Conservation (phyloP, 345 rosid species). For the Salix udensis region DNA sequence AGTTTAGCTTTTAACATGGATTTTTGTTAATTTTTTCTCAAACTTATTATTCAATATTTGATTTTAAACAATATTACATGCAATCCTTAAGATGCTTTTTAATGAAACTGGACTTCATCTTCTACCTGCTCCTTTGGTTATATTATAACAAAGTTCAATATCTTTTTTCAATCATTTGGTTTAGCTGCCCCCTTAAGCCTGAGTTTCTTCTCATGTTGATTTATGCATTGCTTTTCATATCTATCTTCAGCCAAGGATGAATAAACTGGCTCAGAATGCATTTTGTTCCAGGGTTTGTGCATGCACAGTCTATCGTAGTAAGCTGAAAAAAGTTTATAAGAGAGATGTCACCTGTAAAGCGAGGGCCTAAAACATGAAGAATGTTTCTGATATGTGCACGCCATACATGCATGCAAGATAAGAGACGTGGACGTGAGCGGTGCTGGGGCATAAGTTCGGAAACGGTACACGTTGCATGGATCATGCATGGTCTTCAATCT, state of each 20-base stretch:
- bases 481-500: too few species aligned
- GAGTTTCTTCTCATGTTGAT: constrained; percentile 6
- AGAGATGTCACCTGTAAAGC: constrained; percentile 7
- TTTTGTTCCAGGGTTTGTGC: constrained; percentile 94
- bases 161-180: background rate
- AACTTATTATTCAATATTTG: too few species aligned
- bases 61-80: background rate
- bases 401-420: too few species aligned
- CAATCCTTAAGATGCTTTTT: background rate
- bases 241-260: constrained; percentile 55
- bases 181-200: background rate
- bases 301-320: constrained; percentile 86
- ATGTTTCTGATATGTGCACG: background rate
- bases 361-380: background rate
- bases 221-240: constrained; percentile 8
- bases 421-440: too few species aligned
- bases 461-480: too few species aligned
- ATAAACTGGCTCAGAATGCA: constrained; percentile 67
- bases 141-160: background rate
- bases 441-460: too few species aligned
- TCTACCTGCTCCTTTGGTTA: background rate
- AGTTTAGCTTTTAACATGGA: too few species aligned
- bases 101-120: background rate
- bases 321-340: constrained; percentile 67
- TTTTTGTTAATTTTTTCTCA: too few species aligned